A percentile compares a stretch with the other conserved stretches of the same genome.
Conservation (phyloP, 306 rosid species). For the Hippophae tibetana region DNA sequence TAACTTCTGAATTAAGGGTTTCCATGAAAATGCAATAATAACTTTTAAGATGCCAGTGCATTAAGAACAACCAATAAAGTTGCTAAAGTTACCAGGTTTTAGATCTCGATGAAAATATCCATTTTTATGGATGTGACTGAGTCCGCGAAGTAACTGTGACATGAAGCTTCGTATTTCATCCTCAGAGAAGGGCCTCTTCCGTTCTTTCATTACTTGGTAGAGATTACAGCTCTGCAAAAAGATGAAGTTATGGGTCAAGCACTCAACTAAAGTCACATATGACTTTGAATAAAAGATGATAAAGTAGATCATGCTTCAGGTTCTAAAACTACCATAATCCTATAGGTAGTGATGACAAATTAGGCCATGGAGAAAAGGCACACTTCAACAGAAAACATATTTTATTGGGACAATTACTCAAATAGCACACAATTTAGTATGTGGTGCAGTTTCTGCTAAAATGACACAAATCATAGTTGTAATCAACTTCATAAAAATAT, state of each 20-base stretch:
- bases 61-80: conserved; percentile 10
- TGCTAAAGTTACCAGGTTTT: conserved; percentile 48
- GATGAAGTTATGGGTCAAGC: conserved; percentile 28
- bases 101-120: conserved; percentile 81
- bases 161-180: conserved; percentile 60
- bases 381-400: background rate
- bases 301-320: background rate
- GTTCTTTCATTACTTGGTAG: conserved; percentile 67
- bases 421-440: too few species aligned
- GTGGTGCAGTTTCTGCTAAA: too few species aligned
- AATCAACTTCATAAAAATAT: too few species aligned
- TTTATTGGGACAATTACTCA: too few species aligned
- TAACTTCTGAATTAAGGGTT: conserved; percentile 5
- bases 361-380: background rate
- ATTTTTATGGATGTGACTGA: conserved; percentile 59
- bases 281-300: background rate
- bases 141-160: conserved; percentile 64
- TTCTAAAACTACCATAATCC: background rate
- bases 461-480: too few species aligned
- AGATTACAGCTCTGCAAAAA: conserved; percentile 59
- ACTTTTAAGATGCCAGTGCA: background rate
- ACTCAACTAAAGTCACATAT: conserved; percentile 18
- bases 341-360: background rate
- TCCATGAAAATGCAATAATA: conserved; percentile 11
- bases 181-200: conserved; percentile 55